A percentile compares a stretch with the other conserved stretches of the same genome.
These are phyloP conservation scores for Vitis hybrid DNA, from an alignment of 177 flowering plant species.

Conservation along the genomic window DNA sequence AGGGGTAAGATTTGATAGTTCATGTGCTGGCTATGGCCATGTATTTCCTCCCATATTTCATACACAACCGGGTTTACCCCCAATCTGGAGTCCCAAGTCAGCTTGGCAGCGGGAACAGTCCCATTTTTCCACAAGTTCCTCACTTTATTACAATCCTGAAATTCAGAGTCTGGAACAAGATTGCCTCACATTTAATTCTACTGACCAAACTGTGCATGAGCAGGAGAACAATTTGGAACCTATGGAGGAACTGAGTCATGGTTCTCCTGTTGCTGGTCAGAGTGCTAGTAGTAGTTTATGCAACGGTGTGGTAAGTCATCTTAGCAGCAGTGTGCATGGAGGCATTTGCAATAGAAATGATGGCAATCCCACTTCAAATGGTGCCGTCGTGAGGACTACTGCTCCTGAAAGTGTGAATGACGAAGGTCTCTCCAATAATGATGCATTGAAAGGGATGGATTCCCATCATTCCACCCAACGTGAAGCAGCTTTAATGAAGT, in stretches of 20 bases:
- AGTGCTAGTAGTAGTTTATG: slow-evolving; percentile 18
- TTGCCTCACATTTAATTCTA: background rate
- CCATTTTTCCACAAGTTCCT: slow-evolving; percentile 15
- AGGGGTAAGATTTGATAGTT: slow-evolving; percentile 11
- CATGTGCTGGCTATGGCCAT: slow-evolving; percentile 5
- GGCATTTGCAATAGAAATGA: slow-evolving; percentile 12
- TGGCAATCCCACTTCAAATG: slow-evolving; percentile 9
- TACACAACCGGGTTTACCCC: slow-evolving; percentile 7
- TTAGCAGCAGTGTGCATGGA: slow-evolving; percentile 11
- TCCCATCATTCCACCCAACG: slow-evolving; percentile 23
- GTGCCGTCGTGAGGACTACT: background rate
- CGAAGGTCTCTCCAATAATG: slow-evolving; percentile 3
- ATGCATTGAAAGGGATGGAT: slow-evolving; percentile 15
- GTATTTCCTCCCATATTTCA: slow-evolving; percentile 2
- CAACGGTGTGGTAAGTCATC: slow-evolving; percentile 9
- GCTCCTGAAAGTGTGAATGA: slow-evolving; percentile 6
- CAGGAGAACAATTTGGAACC: slow-evolving; percentile 9
- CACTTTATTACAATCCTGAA: slow-evolving; percentile 13
- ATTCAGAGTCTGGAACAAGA: slow-evolving; percentile 7
- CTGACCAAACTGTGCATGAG: slow-evolving; percentile 14
- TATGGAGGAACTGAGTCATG: slow-evolving; percentile 5
- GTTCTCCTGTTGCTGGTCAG: slow-evolving; percentile 15
- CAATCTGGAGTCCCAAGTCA: slow-evolving; percentile 11
- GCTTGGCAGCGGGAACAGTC: slow-evolving; percentile 12
- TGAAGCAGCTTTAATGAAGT: slow-evolving; percentile 37